Conservation (phyloP, 768 basidiomycete genomes). For the Hysterangium stoloniferum region DNA sequence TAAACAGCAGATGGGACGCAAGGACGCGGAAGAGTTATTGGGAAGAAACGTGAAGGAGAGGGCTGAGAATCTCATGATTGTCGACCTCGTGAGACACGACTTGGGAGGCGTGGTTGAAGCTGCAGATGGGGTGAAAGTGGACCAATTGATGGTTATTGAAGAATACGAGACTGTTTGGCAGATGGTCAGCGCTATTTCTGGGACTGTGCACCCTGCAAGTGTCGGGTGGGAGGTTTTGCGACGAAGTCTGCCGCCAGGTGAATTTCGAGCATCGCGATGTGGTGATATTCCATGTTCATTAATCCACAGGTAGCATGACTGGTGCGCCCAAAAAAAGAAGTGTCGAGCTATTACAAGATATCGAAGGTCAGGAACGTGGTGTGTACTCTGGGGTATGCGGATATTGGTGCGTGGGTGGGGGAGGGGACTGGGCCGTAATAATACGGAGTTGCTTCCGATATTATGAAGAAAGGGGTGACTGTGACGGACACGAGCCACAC, state of each 20-base stretch:
- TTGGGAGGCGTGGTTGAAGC: constrained; percentile 60
- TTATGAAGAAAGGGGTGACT: constrained; percentile 26
- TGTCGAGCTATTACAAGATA: constrained; percentile 75
- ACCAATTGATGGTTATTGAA: constrained; percentile 81
- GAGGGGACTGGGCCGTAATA: constrained; percentile 88
- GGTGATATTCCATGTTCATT: not conserved
- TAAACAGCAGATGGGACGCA: constrained; percentile 42
- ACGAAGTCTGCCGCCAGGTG: constrained; percentile 81
- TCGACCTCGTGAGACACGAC: constrained; percentile 92
- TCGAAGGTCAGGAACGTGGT: constrained; percentile 66
- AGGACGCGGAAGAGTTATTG: constrained; percentile 55
- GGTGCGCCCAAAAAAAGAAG: constrained; percentile 94
- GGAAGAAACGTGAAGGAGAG: constrained; percentile 77
- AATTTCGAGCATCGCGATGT: constrained; percentile 10
- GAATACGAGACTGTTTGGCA: constrained; percentile 95
- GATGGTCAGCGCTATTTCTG: constrained; percentile 89
- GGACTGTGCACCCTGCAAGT: constrained; percentile 40
- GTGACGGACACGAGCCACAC: constrained; percentile 10
- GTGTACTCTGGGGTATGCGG: constrained; percentile 92
- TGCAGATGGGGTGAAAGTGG: constrained; percentile 74
- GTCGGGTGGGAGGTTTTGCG: constrained; percentile 75
- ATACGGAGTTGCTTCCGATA: constrained; percentile 89
- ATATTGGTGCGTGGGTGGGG: constrained; percentile 84
- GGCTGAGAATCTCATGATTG: constrained; percentile 97
- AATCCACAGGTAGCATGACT: constrained; percentile 79